Conservation (phyloP, 2,329 filamentous ascomycete genomes). For the Colletotrichum ledebouriae region DNA sequence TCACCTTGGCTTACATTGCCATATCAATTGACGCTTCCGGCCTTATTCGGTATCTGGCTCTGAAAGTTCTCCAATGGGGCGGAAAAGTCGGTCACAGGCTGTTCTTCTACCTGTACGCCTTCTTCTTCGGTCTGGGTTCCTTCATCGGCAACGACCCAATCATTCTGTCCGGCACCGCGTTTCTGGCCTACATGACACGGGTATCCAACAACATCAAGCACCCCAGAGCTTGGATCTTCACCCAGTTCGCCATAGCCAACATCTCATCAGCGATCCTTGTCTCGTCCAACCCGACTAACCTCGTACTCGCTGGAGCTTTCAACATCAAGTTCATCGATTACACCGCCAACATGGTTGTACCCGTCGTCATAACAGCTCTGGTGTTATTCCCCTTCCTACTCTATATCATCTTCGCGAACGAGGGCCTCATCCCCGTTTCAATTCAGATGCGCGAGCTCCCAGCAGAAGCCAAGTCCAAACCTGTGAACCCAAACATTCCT, state of each 20-base stretch:
- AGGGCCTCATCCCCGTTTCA: slow-evolving; percentile 72
- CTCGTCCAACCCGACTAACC: slow-evolving; percentile 82
- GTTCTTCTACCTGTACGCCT: slow-evolving; percentile 80
- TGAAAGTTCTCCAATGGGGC: slow-evolving; percentile 77
- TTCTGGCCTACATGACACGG: slow-evolving; percentile 82
- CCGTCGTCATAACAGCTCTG: slow-evolving; percentile 76
- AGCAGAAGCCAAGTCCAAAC: slow-evolving; percentile 67
- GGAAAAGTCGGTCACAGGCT: slow-evolving; percentile 76
- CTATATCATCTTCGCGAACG: slow-evolving; percentile 76
- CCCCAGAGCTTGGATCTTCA: slow-evolving; percentile 79
- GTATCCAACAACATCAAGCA: slow-evolving; percentile 79
- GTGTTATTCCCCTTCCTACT: slow-evolving; percentile 78
- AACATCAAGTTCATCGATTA: slow-evolving; percentile 79
- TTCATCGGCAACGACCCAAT: slow-evolving; percentile 84
- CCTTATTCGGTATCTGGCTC: slow-evolving; percentile 77
- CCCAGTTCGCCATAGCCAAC: slow-evolving; percentile 79
- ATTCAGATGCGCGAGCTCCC: slow-evolving; percentile 79
- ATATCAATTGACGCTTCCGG: slow-evolving; percentile 84
- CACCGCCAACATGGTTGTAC: slow-evolving; percentile 83
- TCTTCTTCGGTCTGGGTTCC: slow-evolving; percentile 77
- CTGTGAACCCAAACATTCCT: slow-evolving; percentile 81
- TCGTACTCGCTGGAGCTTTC: slow-evolving; percentile 81
- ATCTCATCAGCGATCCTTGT: slow-evolving; percentile 82
- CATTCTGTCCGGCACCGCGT: slow-evolving; percentile 80
- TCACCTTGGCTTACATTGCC: slow-evolving; percentile 81